phyloP scores from a whole-genome alignment of 176 grass and related monocot genomes.

The Zoysia japonica region DNA sequence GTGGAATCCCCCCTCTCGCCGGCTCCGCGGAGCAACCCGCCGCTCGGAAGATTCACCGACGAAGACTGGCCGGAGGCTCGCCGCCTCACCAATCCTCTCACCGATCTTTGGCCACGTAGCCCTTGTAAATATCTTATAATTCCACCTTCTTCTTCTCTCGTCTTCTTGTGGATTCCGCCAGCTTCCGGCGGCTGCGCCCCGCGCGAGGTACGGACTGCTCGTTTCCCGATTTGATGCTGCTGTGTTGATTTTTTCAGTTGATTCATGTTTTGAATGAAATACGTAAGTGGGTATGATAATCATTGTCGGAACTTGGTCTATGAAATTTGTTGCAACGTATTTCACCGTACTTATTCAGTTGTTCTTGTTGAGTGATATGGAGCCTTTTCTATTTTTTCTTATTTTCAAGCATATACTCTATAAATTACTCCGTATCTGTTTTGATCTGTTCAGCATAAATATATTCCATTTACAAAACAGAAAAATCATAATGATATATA shows the following conservation, averaged over 20 bases:
- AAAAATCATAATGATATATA: background rate
- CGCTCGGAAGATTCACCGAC: too few relatives aligned
- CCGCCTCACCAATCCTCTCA: too few relatives aligned
- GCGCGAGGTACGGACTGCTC: conserved; percentile 2
- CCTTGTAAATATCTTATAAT: conserved; percentile 32
- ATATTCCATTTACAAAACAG: background rate
- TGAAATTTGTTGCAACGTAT: background rate
- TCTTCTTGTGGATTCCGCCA: conserved; percentile 1
- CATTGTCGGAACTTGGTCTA: background rate
- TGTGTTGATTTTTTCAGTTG: background rate
- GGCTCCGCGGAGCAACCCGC: too few relatives aligned
- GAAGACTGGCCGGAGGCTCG: too few relatives aligned
- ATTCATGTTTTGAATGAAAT: background rate
- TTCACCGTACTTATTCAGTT: background rate
- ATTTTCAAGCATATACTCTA: background rate
- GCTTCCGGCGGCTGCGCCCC: conserved; percentile 5
- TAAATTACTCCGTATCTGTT: background rate
- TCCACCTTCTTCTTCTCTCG: conserved; percentile 7
- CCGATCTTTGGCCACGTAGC: conserved; percentile 30
- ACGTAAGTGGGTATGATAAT: background rate
- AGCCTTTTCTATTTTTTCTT: background rate
- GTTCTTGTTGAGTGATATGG: background rate
- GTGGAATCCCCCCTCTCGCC: too few relatives aligned
- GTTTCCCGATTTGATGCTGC: background rate
- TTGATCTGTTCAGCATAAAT: background rate